Conservation (phyloP, 768 basidiomycete genomes). For the Tulasnella calospora region DNA sequence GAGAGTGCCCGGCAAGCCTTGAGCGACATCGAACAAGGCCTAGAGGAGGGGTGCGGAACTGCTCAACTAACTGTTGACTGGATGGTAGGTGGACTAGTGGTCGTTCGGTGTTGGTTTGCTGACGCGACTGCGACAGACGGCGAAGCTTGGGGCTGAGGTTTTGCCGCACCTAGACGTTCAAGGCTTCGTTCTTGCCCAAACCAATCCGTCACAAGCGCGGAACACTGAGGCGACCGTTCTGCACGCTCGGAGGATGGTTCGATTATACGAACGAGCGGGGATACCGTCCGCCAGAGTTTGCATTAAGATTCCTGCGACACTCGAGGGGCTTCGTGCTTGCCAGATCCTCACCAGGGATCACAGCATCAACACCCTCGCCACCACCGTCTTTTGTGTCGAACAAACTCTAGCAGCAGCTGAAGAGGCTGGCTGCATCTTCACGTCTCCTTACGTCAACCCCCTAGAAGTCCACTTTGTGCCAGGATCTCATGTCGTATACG, state of each 20-base stretch:
- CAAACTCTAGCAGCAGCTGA: conserved; percentile 32
- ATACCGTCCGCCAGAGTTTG: conserved; percentile 30
- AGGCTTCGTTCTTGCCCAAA: conserved; percentile 29
- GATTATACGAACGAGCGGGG: conserved; percentile 25
- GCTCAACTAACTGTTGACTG: conserved; percentile 31
- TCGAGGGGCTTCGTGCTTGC: conserved; percentile 31
- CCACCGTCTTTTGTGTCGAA: conserved; percentile 31
- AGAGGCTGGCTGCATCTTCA: conserved; percentile 29
- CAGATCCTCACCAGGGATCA: conserved; percentile 29
- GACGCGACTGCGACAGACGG: conserved; percentile 18
- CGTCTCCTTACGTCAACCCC: conserved; percentile 32
- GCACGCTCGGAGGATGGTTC: conserved; percentile 30
- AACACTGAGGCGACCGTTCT: conserved; percentile 28
- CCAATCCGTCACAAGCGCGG: conserved; percentile 27
- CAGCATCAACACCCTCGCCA: conserved; percentile 31
- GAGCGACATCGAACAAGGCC: not conserved
- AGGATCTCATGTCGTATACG: conserved; percentile 20
- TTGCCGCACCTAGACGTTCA: conserved; percentile 4
- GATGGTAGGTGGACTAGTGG: conserved; percentile 21
- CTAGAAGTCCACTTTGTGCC: conserved; percentile 30
- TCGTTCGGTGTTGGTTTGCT: not conserved
- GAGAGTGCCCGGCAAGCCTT: conserved; percentile 28
- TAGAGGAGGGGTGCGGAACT: conserved; percentile 18
- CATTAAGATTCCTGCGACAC: conserved; percentile 33
- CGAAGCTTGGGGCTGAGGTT: conserved; percentile 29